phyloP scores from a whole-genome alignment of 1,284 basidiomycete genomes.

The Sphagnurus paluster region DNA sequence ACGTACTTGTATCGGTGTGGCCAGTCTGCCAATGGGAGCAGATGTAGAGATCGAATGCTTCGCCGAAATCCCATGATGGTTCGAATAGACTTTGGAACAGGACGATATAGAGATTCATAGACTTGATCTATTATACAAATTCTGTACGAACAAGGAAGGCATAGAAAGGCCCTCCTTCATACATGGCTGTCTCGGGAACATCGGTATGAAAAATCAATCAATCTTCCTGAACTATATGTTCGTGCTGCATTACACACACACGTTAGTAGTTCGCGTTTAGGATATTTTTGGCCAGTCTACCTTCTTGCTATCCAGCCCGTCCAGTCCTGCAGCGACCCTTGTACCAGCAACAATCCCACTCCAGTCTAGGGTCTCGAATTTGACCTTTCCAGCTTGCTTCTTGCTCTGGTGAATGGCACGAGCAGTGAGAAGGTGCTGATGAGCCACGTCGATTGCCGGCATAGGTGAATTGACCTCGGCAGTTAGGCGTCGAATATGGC shows the following conservation, averaged over 20 bases:
- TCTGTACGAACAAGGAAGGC: no score
- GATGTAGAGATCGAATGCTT: conserved; percentile 69
- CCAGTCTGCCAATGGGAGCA: conserved; percentile 56
- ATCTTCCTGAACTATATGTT: conserved; percentile 24
- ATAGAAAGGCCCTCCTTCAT: no score
- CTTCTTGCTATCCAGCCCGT: conserved; percentile 53
- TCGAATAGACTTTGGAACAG: no score
- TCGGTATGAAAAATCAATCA: no score
- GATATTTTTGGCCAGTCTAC: no score
- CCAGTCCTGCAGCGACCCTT: conserved; percentile 67
- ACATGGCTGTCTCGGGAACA: no score
- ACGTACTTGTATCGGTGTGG: conserved; percentile 67
- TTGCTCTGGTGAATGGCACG: conserved; percentile 62
- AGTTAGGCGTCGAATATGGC: conserved; percentile 64
- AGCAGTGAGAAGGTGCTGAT: conserved; percentile 79
- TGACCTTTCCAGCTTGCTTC: conserved; percentile 42
- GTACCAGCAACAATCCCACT: conserved; percentile 69
- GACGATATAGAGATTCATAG: no score
- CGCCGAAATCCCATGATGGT: conserved; percentile 40
- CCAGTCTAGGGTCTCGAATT: conserved; percentile 68
- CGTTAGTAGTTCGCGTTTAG: no score
- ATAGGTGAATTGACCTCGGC: conserved; percentile 74
- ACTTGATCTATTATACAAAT: no score
- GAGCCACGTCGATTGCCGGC: conserved; percentile 77
- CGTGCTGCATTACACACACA: conserved; percentile 19